phyloP scores from a whole-genome alignment of 805 yeast genomes.

The Yarrowia keelungensis region DNA sequence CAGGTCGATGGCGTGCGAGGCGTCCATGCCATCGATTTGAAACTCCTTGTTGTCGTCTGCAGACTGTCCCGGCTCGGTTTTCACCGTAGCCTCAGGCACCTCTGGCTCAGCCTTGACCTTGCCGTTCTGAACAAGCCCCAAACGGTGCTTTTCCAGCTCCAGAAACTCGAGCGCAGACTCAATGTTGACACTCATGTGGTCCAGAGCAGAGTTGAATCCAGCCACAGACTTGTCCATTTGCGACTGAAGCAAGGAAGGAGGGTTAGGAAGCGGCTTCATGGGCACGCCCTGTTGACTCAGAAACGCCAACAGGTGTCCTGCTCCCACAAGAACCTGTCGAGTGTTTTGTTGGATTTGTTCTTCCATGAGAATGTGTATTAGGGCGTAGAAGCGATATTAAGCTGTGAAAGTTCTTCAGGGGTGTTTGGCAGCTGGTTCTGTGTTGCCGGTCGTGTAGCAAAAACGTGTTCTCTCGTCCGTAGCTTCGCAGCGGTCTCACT shows the following conservation, averaged over 20 bases:
- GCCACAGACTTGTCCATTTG: conserved; percentile 42
- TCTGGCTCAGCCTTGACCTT: neutral
- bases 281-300: conserved; percentile 28
- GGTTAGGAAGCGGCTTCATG: conserved; percentile 42
- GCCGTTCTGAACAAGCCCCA: conserved; percentile 1
- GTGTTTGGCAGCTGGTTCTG: no score
- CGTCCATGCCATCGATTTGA: conserved; percentile 30
- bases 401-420: no score
- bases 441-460: no score
- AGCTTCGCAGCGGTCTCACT: neutral
- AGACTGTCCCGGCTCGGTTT: neutral
- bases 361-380: conserved; percentile 7
- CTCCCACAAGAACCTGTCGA: conserved; percentile 26
- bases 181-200: conserved; percentile 14
- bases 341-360: conserved; percentile 16
- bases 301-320: conserved; percentile 38
- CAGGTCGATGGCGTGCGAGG: conserved; percentile 35
- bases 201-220: conserved; percentile 21
- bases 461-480: no score
- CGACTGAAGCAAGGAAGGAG: conserved; percentile 43
- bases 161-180: conserved; percentile 29
- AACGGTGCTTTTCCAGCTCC: conserved; percentile 22
- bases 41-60: conserved; percentile 4
- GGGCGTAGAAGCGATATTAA: no score
- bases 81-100: neutral